phyloP scores from a whole-genome alignment of 371 early-diverging fungal genomes.

The Capniomyces stellatus region DNA sequence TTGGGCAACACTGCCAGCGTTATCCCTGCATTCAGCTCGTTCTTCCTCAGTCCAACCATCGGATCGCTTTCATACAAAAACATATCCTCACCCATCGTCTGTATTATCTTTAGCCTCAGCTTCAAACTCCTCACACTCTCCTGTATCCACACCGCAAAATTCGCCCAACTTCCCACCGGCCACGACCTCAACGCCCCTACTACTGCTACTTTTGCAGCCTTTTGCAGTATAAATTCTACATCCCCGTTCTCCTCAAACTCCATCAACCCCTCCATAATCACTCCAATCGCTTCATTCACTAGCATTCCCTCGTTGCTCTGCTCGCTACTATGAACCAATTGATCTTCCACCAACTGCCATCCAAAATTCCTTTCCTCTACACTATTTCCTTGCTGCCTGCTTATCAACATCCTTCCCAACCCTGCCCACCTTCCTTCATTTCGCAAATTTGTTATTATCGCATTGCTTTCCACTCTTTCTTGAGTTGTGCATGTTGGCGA shows the following conservation, averaged over 20 bases:
- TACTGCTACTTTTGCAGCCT: neutral
- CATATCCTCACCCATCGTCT: conserved; percentile 20
- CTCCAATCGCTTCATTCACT: neutral
- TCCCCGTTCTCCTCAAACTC: neutral
- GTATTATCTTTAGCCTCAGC: conserved; percentile 18
- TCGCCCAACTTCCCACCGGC: neutral
- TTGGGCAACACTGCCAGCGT: conserved; percentile 15
- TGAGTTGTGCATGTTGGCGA: neutral
- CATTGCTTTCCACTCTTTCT: neutral
- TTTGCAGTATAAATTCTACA: neutral
- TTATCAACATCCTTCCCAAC: neutral
- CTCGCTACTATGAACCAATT: neutral
- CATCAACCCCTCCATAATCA: neutral
- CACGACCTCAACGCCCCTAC: neutral
- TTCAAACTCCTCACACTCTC: neutral
- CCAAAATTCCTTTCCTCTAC: conserved; percentile 1
- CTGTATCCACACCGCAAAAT: conserved; percentile 1
- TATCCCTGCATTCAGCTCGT: conserved; percentile 18
- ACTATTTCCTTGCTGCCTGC: neutral
- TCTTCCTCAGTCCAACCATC: conserved; percentile 13
- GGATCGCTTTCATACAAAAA: conserved; percentile 21
- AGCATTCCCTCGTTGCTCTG: too few relatives aligned
- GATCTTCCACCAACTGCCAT: conserved; percentile 2
- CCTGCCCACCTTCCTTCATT: neutral
- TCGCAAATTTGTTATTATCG: neutral